Base-by-base conservation (phyloP, 768 basidiomycete genomes). In the Leccinellum rugosiceps region DNA sequence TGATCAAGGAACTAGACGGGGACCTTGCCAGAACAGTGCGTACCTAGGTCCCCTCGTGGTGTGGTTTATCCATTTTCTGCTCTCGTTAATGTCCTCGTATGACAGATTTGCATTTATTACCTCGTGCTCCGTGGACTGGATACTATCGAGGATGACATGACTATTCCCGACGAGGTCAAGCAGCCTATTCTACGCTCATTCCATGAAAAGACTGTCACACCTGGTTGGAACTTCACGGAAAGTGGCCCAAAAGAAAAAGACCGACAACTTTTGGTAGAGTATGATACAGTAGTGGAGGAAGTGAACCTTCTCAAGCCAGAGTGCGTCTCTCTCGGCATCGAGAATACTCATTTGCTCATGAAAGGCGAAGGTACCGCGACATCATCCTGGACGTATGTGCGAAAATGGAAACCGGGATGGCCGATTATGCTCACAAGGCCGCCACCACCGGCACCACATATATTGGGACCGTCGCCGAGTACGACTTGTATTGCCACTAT, bases 131-230 rank as follows among this genome's bases (percentile, higher is more conserved):
- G 96, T 21, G 97, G 86, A 6, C 78, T 98, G n/a, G 96, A 99
- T 72, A 99, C 96, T 4, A 84, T 99, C 61, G 96, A 98, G 72
- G 96, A 99, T 72, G 96, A 99, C 76, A 98, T 98, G 94, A 91
- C 94, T 0, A 83, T 99, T 56, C 81, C 91, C 1, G 92, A 94
- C 72, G 76, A 84, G 17, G 72, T 87, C 64, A 99, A 99, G 70
- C 91, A 94, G 53, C 88, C 92, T 3, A 66, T 98, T 28, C 79
- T 99, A 32, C 85, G 92, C 10, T 75, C 83, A 1, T 94, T 98
- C 75, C 88, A 95, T 75, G 72, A 84, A 65, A 83, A 88, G 64
- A 87, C 90, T 5, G 76, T 88, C 23, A 84, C 85, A 4, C 86
- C 90, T 0, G 94, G 93, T 25, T 98, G 94, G 94, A 86, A 77